Percentiles rank a stretch among this genome's conserved stretches.
phyloP scores from a whole-genome alignment of 2,329 filamentous ascomycete species.

The Reticulascus tulasneorum region DNA sequence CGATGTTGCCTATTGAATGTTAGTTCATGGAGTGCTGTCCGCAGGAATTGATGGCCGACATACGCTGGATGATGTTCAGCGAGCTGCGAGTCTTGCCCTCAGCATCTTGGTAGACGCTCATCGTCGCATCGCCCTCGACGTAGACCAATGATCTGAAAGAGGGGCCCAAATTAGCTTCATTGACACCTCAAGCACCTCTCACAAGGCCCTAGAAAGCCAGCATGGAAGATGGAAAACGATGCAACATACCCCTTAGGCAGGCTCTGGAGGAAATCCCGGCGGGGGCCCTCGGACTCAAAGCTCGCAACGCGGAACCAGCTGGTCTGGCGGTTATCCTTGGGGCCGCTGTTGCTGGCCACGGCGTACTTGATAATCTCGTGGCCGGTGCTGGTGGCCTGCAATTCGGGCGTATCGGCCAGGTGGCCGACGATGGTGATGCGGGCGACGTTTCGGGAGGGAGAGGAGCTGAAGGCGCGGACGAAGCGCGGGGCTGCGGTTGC shows the following conservation, averaged over 20 bases:
- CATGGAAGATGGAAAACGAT: background rate
- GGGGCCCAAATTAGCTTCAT: constrained; percentile 3
- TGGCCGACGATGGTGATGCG: constrained; percentile 85
- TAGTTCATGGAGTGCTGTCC: constrained; percentile 7
- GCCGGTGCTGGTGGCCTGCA: constrained; percentile 65
- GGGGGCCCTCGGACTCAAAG: constrained; percentile 65
- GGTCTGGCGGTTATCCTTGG: constrained; percentile 66
- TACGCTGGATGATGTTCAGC: constrained; percentile 78
- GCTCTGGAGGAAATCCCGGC: constrained; percentile 67
- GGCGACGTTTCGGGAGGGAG: constrained; percentile 61
- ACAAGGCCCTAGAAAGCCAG: background rate
- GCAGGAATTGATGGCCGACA: constrained; percentile 28
- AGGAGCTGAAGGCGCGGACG: constrained; percentile 72
- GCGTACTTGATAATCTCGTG: constrained; percentile 73
- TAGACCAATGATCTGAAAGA: constrained; percentile 66
- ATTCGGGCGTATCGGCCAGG: constrained; percentile 74
- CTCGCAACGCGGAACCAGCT: constrained; percentile 81
- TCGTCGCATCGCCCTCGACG: constrained; percentile 76
- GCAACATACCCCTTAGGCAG: constrained; percentile 79
- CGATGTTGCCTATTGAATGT: constrained; percentile 35
- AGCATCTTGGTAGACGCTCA: constrained; percentile 62
- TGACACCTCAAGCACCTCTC: constrained; percentile 7
- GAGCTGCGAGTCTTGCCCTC: constrained; percentile 64
- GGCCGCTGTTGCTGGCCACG: constrained; percentile 66
- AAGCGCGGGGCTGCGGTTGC: constrained; percentile 43